Base-by-base conservation (phyloP, 108 stramenopile genomes). In the Fistulifera solaris region DNA sequence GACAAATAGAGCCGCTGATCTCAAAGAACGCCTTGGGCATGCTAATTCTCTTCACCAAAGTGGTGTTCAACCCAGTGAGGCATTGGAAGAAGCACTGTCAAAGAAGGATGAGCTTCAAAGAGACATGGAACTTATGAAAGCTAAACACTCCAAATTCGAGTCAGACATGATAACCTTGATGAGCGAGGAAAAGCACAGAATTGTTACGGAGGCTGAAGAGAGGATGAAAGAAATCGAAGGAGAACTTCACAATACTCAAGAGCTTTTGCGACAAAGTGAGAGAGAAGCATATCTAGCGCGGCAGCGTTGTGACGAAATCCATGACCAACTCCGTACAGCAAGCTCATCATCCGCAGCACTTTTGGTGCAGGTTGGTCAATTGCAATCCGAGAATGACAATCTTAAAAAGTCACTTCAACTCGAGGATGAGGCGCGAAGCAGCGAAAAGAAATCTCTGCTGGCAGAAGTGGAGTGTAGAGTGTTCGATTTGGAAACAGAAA, bases 181-280 rank as follows among this genome's bases (percentile, higher is more conserved):
- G 18, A 80, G 80, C 16, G 89, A 90, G 40, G 89, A 90, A 55
- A 80, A 85, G 56, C 70, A 77, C 31, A 23, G 53, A 1, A 38
- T 85, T 45, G 62, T 90, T 28, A 59, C 55, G n/a, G 84, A 90
- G 47, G 85, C 76, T 31, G 80, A 87, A 56, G 69, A 60, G 10
- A 63, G 57, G 51, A 82, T 88, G 70, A 22, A 54, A 6, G 26
- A 55, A 18, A 63, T 88, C 4, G 66, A 70, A 49, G 63, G 50
- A 0, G 68, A 68, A 38, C 59, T 65, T 12, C 43, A 52, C 17
- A 63, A 75, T 21, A 65, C 68, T 18, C 56, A 72, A 48, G 44
- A 53, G 4, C 67, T 64, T 14, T 59, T 84, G 14, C 62, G 64
- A 18, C 72, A 69, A 23, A 66, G 70, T 2, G 83, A 88, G 55